Evolutionary conservation across 2,329 filamentous ascomycete genomes (phyloP), one percentile per base, ranked within the genome.

Genomic region (Trichophyton verrucosum): DNA sequence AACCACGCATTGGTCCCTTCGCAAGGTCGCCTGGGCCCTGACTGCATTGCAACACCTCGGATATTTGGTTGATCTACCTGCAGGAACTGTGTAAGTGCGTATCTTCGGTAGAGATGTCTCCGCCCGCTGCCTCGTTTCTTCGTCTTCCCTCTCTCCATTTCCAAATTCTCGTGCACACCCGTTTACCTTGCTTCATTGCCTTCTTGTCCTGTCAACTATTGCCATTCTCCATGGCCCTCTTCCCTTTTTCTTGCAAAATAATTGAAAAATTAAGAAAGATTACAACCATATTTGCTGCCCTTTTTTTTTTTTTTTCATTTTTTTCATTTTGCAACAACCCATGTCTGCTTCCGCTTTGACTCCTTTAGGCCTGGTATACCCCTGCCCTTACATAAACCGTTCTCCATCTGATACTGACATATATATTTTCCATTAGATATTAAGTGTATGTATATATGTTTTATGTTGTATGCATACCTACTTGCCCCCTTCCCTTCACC

Each of bases 261-360:
- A 44, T 38, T 38, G 33, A 38, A 38, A 38, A 38, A 3, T 38
- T 38, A 38, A 3, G 33, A 38, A 13, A 11, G 33, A 47, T 7
- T 44, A 3, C 15, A 44, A 44, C 40, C 40, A n/a, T 15, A n/a
- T 15, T 15, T 38, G 33, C 33, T n/a, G 17, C 46, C 33, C 36
- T 22, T 57, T 51, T 44, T 47, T 58, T 60, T 22, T 60, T 60
- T 55, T 49, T 49, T 27, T n/a, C n/a, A n/a, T n/a, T 40, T 56
- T 56, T 58, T 27, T 22, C 40, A 38, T 30, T 30, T 30, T 30
- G 27, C 27, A 53, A 36, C 9, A 57, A 57, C n/a, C 55, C 55
- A 44, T 57, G 55, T 57, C 40, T 24, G 27, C 42, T 30, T 36
- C 57, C 42, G 57, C 57, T 36, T 59, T 49, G 40, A 47, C 57